Evolutionary conservation across 257 asterid species (phyloP), one percentile per base, ranked within the genome.

Genomic region (Galeopsis tetrahit): DNA sequence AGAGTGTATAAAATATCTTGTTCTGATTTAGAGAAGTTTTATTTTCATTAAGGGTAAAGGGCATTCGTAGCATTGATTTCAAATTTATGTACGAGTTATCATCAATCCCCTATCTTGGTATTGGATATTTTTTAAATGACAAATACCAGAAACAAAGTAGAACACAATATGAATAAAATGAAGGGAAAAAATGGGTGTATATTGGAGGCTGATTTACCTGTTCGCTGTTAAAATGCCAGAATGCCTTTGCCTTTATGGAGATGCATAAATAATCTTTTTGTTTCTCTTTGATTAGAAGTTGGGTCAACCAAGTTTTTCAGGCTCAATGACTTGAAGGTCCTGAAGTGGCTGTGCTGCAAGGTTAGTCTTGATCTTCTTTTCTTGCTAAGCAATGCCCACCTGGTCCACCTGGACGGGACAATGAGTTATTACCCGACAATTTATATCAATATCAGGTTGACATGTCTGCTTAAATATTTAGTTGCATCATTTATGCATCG

Each of bases 271-370:
- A 21, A 59, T 48, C 3, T 69, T 62, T 70, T 13, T 9, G 43
- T 74, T 56, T 74, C 69, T 58, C 52, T 71, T 42, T 80, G 76
- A 49, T 63, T 95, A 94, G 99, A 88, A 71, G 79, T 90, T 63
- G 98, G 97, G 70, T 81, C 85, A 4, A 86, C 82, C 74, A 87
- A 82, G 87, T 95, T 90, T 81, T 88, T 82, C 82, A 88, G 98
- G 92, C 99, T 95, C 75, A 88, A 90, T 63, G 96, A 95, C 82
- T 67, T 75, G 48, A 95, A 90, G 89, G 98, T 92, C 56, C 81
- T 87, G 70, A 86, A 78, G 70, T 95, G 99, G 99, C 75, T 95
- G 75, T 79, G 83, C 83, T 86, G 77, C 70, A 95, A 95, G 99
- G 99, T 91, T 55, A 77, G 96, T 78, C 70, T 72, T 57, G 36